Base-by-base conservation (phyloP, 2,329 filamentous ascomycete species). In the Colletotrichum sp. region DNA sequence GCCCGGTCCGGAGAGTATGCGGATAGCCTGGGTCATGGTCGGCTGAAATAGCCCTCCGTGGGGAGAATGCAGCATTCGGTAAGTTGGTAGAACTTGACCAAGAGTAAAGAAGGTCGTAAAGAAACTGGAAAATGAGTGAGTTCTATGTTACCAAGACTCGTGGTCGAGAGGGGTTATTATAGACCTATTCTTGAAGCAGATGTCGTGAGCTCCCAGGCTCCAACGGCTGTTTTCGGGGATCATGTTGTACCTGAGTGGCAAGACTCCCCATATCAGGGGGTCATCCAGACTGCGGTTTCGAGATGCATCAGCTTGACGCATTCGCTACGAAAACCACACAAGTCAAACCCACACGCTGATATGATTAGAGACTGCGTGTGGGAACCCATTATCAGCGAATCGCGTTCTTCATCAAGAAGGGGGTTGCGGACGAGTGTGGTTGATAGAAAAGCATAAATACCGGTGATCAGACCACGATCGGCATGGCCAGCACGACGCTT, bases 191-290 rank as follows among this genome's bases (percentile, higher is more conserved):
- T 93, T 93, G 84, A 98, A 99, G 86, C 96, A 98, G 76, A 99
- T 96, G 84, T 99, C 97, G 83, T 98, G 95, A 80, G 96, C 98
- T 28, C 95, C 97, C 71, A 99, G 90, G 12, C 93, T 92, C 95
- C 96, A 98, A 83, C 97, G 92, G 81, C 96, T 89, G 82, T 96
- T 97, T 72, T 90, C 88, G 25, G 94, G 91, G 75, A 93, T 91
- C 81, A 94, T 92, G 78, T 91, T 87, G 82, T 97, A 95, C 66
- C 90, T 89, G 61, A 95, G 84, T 2, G 97, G 97, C 6, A 99
- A 87, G 44, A 95, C 91, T 22, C 96, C 97, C 96, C 96, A 99
- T 79, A 98, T 93, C 74, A 98, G 86, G 30, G 97, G 97, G 86
- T 99, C 97, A 85, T 99, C 97, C 80, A 98, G 87, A 75, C 96